Evolutionary conservation across 1,284 basidiomycete genomes (phyloP).

Genomic region (Psilocybe mexicana): DNA sequence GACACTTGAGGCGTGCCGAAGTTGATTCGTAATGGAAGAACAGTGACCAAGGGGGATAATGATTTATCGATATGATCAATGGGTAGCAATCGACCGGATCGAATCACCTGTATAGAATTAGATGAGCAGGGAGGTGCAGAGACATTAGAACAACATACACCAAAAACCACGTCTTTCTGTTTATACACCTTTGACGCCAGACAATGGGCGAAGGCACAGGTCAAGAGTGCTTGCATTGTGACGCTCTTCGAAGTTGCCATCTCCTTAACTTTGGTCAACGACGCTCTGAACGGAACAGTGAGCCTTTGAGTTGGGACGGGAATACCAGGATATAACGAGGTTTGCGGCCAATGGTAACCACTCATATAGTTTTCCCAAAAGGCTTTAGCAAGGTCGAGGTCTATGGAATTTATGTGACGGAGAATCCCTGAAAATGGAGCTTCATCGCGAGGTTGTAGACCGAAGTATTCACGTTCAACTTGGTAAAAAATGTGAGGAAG

Average conservation of each 20-base stretch:
- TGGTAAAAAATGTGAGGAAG: slow-evolving; percentile 41
- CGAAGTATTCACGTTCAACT: slow-evolving; percentile 36
- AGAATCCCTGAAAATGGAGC: slow-evolving; percentile 33
- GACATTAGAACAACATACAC: slow-evolving; percentile 34
- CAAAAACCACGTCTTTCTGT: slow-evolving; percentile 42
- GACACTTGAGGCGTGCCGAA: slow-evolving; percentile 27
- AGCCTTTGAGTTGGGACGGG: slow-evolving; percentile 22
- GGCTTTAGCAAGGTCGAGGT: slow-evolving; percentile 29
- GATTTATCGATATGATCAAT: slow-evolving; percentile 40
- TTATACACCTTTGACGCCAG: slow-evolving; percentile 32
- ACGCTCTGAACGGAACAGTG: slow-evolving; percentile 25
- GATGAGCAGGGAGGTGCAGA: slow-evolving; percentile 3
- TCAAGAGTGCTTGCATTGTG: slow-evolving; percentile 46
- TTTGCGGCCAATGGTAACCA: slow-evolving; percentile 35
- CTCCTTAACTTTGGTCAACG: slow-evolving; percentile 34
- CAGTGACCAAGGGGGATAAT: slow-evolving; percentile 42
- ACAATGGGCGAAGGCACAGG: slow-evolving; percentile 38
- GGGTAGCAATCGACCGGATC: slow-evolving; percentile 46
- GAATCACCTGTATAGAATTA: slow-evolving; percentile 38
- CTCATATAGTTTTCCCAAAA: slow-evolving; percentile 41
- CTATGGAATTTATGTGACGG: slow-evolving; percentile 32
- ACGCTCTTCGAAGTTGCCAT: slow-evolving; percentile 37
- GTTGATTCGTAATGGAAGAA: slow-evolving; percentile 44
- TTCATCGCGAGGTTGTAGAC: slow-evolving; percentile 17
- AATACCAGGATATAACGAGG: slow-evolving; percentile 18